Evolutionary conservation across 2,329 filamentous ascomycete species (phyloP).

Genomic region (Rhynchosporium agropyri): DNA sequence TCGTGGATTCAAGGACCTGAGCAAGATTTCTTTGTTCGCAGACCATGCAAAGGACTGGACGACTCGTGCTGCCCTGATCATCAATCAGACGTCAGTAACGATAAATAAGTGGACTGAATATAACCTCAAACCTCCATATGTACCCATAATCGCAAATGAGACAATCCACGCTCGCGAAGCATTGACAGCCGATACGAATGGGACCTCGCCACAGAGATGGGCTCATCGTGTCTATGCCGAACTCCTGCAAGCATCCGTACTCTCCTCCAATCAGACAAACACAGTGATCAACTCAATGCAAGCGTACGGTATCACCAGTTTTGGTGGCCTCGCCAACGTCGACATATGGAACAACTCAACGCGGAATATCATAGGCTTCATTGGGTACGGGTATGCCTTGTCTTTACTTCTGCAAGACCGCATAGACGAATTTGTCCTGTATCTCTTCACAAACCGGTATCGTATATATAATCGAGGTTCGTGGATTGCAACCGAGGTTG

Average conservation of each 20-base stretch:
- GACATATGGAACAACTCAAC: neutral
- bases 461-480: neutral
- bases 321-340: neutral
- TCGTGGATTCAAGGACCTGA: constrained; percentile 1
- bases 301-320: neutral
- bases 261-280: neutral
- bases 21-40: neutral
- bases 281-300: constrained; percentile 5
- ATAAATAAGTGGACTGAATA: neutral
- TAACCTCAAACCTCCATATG: neutral
- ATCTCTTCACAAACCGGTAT: neutral
- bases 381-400: neutral
- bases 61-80: neutral
- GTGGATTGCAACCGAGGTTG: neutral
- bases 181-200: neutral
- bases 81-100: neutral
- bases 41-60: neutral
- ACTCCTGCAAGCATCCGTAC: neutral
- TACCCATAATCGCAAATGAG: neutral
- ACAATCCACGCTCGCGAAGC: neutral
- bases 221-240: constrained; percentile 6
- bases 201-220: neutral
- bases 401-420: constrained; percentile 1
- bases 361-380: constrained; percentile 3
- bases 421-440: constrained; percentile 2